Percentiles rank a stretch among this genome's conserved stretches.
phyloP scores from a whole-genome alignment of 2,329 filamentous ascomycete species.

The Leptographium procerum region DNA sequence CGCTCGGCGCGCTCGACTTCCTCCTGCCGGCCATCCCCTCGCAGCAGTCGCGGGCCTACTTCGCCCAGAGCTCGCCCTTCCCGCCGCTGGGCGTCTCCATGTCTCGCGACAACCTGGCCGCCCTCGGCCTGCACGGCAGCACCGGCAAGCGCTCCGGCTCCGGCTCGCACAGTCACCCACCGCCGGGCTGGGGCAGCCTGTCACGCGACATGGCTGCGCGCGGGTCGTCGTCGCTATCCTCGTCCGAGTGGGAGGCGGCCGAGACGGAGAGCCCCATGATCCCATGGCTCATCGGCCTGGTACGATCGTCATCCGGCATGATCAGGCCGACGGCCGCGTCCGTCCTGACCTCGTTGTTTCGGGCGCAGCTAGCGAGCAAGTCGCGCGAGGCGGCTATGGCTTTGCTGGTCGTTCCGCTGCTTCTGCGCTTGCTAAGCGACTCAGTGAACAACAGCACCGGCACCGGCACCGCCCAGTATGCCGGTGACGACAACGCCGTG shows the following conservation, averaged over 20 bases:
- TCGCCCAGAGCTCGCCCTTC: constrained; percentile 32
- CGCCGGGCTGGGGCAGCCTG: constrained; percentile 12
- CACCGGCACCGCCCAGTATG: constrained; percentile 10
- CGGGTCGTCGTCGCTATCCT: background rate
- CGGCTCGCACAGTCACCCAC: constrained; percentile 11
- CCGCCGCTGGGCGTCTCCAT: constrained; percentile 38
- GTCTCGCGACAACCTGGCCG: constrained; percentile 23
- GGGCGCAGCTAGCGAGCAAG: constrained; percentile 53
- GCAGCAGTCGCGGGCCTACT: constrained; percentile 21
- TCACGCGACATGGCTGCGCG: background rate
- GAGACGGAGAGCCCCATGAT: constrained; percentile 60
- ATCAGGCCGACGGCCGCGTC: constrained; percentile 58
- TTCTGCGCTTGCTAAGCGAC: constrained; percentile 43
- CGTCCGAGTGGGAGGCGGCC: constrained; percentile 26
- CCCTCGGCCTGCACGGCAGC: constrained; percentile 9
- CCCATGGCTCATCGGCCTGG: constrained; percentile 59
- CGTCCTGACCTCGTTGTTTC: constrained; percentile 58
- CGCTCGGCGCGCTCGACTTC: constrained; percentile 49
- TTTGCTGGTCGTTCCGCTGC: constrained; percentile 56
- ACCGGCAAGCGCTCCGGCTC: constrained; percentile 14
- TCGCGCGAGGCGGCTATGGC: constrained; percentile 53
- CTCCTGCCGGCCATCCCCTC: constrained; percentile 47
- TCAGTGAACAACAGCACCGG: constrained; percentile 17
- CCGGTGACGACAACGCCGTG: constrained; percentile 25
- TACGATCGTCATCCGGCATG: constrained; percentile 44